Percentiles rank a stretch among this genome's conserved stretches.
phyloP scores from a whole-genome alignment of 78 protist genomes.

The Polysphondylium violaceum region DNA sequence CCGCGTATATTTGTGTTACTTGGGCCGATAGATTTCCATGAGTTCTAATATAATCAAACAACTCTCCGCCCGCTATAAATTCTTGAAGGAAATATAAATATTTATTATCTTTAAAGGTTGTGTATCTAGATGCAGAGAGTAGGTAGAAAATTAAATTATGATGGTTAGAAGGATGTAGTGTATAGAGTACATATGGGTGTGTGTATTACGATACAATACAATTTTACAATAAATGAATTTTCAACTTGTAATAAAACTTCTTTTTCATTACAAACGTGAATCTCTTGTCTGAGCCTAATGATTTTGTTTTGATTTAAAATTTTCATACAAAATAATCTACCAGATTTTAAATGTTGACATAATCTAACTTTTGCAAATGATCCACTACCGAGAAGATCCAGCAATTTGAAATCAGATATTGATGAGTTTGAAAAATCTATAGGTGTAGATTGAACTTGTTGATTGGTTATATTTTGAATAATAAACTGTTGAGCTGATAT shows the following conservation, averaged over 20 bases:
- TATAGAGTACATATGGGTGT: not conserved
- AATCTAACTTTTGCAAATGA: constrained; percentile 76
- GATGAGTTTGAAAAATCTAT: not conserved
- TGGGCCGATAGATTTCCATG: constrained; percentile 16
- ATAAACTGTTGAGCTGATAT: not conserved
- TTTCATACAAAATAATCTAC: constrained; percentile 71
- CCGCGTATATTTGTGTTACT: constrained; percentile 66
- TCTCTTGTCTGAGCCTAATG: constrained; percentile 56
- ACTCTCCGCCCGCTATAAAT: constrained; percentile 77
- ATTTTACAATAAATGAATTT: constrained; percentile 73
- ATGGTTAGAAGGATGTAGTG: not conserved
- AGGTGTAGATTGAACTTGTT: not conserved
- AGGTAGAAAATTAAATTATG: not conserved
- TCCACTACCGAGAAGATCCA: constrained; percentile 65
- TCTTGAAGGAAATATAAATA: constrained; percentile 75
- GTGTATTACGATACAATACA: constrained; percentile 27
- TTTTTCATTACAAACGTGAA: constrained; percentile 76
- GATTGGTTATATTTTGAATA: not conserved
- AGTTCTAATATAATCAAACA: constrained; percentile 71
- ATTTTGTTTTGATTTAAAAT: constrained; percentile 69
- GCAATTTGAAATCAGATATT: constrained; percentile 41
- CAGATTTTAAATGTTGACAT: constrained; percentile 33
- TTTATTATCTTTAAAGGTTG: constrained; percentile 71
- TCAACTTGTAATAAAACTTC: constrained; percentile 34
- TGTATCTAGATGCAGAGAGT: not conserved